Evolutionary conservation across 257 asterid genomes (phyloP).

Genomic region (Przewalskia tangutica): DNA sequence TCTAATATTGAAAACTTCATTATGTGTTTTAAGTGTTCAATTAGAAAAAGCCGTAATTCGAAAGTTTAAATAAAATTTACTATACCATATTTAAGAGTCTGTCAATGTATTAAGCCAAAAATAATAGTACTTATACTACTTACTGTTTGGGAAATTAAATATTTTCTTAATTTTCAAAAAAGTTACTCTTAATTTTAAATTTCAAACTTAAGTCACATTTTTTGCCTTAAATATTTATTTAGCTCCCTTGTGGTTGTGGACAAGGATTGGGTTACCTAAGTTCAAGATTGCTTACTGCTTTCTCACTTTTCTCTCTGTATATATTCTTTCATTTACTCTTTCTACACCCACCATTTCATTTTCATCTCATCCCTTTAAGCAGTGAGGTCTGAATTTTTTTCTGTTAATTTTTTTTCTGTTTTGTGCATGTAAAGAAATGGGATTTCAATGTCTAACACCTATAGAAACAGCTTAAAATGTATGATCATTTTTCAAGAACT

Average conservation of each 20-base stretch:
- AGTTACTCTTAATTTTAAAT: no score
- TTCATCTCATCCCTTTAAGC: constrained; percentile 12
- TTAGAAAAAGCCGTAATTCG: no score
- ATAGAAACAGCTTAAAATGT: not conserved
- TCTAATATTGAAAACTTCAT: no score
- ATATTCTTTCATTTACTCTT: not conserved
- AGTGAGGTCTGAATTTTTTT: constrained; percentile 24
- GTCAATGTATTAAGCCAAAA: no score
- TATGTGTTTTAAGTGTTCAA: no score
- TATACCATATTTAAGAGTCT: no score
- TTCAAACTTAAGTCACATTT: not conserved
- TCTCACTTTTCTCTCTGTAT: no score
- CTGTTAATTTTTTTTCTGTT: not conserved
- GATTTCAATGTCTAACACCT: not conserved
- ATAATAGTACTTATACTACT: no score
- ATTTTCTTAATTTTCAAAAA: no score
- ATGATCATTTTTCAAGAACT: constrained; percentile 9
- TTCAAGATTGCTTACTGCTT: constrained; percentile 2
- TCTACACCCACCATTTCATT: constrained; percentile 22
- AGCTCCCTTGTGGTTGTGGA: not conserved
- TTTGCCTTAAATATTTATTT: not conserved
- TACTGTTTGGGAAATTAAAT: no score
- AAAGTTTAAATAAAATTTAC: no score
- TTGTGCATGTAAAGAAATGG: constrained; percentile 1
- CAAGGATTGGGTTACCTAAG: not conserved